A percentile compares a stretch with the other conserved stretches of the same genome.
Evolutionary conservation across 495 filamentous ascomycete species (phyloP).

Genomic region (Aspergillus panamensis): DNA sequence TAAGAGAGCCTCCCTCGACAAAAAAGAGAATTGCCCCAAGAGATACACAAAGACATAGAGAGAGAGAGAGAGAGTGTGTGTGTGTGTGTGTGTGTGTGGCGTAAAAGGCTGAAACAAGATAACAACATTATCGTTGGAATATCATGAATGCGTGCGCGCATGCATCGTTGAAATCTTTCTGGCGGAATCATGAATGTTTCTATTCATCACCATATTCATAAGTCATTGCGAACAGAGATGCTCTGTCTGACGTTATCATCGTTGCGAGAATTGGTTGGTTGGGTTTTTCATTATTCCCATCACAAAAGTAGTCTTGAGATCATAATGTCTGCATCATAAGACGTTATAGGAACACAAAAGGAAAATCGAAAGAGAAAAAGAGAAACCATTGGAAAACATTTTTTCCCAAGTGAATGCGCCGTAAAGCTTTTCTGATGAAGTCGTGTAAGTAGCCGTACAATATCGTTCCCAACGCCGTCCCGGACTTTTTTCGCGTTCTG

Average conservation of each 20-base stretch:
- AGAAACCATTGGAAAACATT: conserved; percentile 10
- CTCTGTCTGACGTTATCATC: not conserved
- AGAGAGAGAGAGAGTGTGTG: too few relatives aligned
- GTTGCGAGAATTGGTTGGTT: not conserved
- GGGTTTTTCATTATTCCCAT: not conserved
- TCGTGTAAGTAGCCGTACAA: conserved; percentile 8
- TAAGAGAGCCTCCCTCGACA: not conserved
- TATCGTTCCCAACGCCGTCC: conserved; percentile 11
- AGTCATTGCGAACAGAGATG: not conserved
- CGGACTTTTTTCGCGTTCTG: conserved; percentile 1
- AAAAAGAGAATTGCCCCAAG: not conserved
- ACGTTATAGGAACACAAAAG: conserved; percentile 15
- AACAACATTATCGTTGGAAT: not conserved
- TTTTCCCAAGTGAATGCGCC: conserved; percentile 3
- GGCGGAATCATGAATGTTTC: not conserved
- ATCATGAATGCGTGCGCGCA: conserved; percentile 3
- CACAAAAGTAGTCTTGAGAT: conserved; percentile 5
- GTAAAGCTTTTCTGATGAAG: conserved; percentile 4
- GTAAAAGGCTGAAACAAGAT: not conserved
- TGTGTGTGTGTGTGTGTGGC: too few relatives aligned
- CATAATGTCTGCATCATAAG: conserved; percentile 17
- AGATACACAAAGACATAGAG: not conserved
- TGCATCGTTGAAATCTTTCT: not conserved
- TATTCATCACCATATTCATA: not conserved
- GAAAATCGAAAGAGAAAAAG: conserved; percentile 1